Percentiles rank a stretch among this genome's conserved stretches.
Evolutionary conservation across 2,329 filamentous ascomycete genomes (phyloP).

Genomic region (Lachnellula occidentalis): DNA sequence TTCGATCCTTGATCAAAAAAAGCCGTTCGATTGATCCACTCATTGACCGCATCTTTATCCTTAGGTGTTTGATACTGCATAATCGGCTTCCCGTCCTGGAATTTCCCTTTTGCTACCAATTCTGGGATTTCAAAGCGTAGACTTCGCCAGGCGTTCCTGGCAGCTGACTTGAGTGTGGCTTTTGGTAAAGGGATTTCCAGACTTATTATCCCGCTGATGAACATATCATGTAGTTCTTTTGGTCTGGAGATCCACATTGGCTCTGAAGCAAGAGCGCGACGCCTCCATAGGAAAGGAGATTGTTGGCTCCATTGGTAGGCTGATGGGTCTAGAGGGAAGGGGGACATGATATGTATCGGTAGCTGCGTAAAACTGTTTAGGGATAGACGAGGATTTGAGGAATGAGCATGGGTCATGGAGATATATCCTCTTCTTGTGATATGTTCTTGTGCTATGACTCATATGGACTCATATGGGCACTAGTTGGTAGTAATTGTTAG

Average conservation of each 20-base stretch:
- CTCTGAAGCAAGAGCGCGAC: conserved; percentile 15
- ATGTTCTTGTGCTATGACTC: too few species aligned
- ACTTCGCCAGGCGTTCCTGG: conserved; percentile 9
- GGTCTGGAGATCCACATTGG: conserved; percentile 14
- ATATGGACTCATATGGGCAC: too few species aligned
- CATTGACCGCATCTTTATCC: background rate
- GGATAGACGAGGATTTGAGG: too few species aligned
- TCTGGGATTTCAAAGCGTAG: conserved; percentile 17
- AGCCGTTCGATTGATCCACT: conserved; percentile 7
- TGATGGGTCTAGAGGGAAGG: background rate
- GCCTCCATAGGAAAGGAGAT: conserved; percentile 8
- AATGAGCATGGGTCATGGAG: too few species aligned
- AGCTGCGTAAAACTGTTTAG: too few species aligned
- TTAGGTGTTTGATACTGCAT: conserved; percentile 9
- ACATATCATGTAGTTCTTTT: conserved; percentile 15
- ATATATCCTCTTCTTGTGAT: too few species aligned
- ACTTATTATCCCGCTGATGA: conserved; percentile 5
- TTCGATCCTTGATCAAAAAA: background rate
- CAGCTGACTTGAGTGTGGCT: background rate
- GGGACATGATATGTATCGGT: background rate
- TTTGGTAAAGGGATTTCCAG: background rate
- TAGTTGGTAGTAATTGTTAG: too few species aligned
- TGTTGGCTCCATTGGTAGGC: conserved; percentile 9
- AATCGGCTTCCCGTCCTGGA: conserved; percentile 6
- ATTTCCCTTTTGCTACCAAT: conserved; percentile 1